phyloP scores from a whole-genome alignment of 306 rosid species.

The Amphicarpaea edgeworthii region DNA sequence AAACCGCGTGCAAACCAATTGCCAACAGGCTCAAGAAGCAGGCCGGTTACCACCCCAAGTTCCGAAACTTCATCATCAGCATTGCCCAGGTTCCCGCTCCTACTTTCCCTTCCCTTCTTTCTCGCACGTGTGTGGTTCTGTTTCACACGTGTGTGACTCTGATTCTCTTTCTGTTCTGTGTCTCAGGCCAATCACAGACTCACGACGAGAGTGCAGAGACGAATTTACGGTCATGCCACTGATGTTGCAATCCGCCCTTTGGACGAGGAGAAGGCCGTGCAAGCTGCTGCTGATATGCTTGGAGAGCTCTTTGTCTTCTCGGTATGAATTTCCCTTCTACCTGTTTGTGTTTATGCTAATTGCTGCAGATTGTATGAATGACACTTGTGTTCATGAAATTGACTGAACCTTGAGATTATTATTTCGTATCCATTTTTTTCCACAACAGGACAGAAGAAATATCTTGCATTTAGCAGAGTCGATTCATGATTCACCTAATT shows the following conservation, averaged over 20 bases:
- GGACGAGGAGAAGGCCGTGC: constrained; percentile 84
- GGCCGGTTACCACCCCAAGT: constrained; percentile 54
- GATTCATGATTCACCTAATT: background rate
- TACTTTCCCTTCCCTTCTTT: background rate
- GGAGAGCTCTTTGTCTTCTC: constrained; percentile 82
- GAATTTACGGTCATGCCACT: constrained; percentile 75
- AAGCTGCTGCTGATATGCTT: constrained; percentile 82
- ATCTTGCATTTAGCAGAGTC: background rate
- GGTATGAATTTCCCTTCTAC: constrained; percentile 50
- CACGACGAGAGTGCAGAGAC: constrained; percentile 71
- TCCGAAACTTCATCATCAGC: constrained; percentile 52
- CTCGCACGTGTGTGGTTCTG: background rate
- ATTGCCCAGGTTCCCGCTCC: constrained; percentile 51
- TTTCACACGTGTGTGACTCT: background rate
- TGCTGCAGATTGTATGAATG: background rate
- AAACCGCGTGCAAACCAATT: constrained; percentile 56
- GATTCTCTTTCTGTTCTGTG: constrained; percentile 42
- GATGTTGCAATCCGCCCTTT: constrained; percentile 75
- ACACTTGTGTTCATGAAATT: constrained; percentile 2
- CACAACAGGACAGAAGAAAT: background rate
- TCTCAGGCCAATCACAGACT: constrained; percentile 74
- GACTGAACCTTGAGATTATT: background rate
- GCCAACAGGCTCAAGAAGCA: constrained; percentile 58
- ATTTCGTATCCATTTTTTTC: constrained; percentile 3
- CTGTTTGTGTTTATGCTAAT: constrained; percentile 41